Base-by-base conservation (phyloP, 2,329 filamentous ascomycete species). In the Pseudocercospora fijiensis region DNA sequence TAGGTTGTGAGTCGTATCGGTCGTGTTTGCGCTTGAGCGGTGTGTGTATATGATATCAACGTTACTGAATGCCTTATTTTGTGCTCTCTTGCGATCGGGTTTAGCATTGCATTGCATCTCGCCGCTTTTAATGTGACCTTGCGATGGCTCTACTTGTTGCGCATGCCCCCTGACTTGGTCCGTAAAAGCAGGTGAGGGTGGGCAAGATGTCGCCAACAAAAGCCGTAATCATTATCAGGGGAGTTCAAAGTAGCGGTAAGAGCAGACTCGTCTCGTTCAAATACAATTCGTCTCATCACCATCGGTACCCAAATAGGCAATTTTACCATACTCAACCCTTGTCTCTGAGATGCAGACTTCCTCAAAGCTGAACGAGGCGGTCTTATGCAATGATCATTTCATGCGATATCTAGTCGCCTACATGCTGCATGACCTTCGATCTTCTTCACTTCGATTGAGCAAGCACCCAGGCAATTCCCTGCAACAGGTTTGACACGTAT, bases 401-500 rank as follows among this genome's bases (percentile, higher is more conserved):
- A 5, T 37, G 9, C 10, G 13, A n/a, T 37, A 16, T 5, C 33
- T 37, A 5, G 33, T 37, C 3, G n/a, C n/a, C 33, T 37, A 37
- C 33, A 37, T 6, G 11, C 13, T 18, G 5, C 8, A 41, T 6
- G 16, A 18, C 16, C 18, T 13, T 18, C 37, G 2, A 18, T 5
- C 37, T 41, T n/a, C 37, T 8, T 53, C n/a, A 53, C 49, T 53
- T 53, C 22, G 41, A 41, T 41, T 64, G 62, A 26, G 57, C 49
- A 41, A 60, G 56, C 30, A 70, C 30, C 69, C 69, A 70, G 22
- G 67, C 65, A 22, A 70, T 68, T 9, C 69, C 69, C 5, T 52
- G 64, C 18, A 67, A 10, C 55, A 70, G 37, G 9, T 69, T 68
- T 52, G 55, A 58, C 55, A 68, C 45, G 45, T 62, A 70, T n/a